These are phyloP conservation scores for Trametes polyzona DNA, from an alignment of 1,284 basidiomycete species.

Conservation along the genomic window DNA sequence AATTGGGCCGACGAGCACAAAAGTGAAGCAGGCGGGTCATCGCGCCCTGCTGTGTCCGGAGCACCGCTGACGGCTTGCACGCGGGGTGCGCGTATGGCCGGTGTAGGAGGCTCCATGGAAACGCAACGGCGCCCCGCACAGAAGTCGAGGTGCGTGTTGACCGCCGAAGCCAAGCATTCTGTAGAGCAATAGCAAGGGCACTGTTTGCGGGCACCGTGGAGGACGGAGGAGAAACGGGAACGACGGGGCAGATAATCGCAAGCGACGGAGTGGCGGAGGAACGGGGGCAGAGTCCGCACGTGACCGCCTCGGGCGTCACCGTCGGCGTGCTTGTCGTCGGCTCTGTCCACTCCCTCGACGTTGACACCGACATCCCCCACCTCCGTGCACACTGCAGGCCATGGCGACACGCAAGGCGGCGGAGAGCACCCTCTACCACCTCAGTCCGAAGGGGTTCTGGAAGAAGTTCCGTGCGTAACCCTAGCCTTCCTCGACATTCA, in stretches of 20 bases:
- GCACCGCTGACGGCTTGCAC: neutral
- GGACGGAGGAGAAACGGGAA: conserved; percentile 1
- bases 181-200: conserved; percentile 5
- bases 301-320: conserved; percentile 20
- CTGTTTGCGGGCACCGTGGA: conserved; percentile 5
- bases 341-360: neutral
- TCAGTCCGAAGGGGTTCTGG: conserved; percentile 89
- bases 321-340: conserved; percentile 7
- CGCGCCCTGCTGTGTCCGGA: neutral
- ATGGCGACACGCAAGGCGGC: conserved; percentile 79
- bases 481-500: neutral
- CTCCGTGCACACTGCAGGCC: conserved; percentile 19
- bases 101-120: neutral
- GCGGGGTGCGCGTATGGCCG: neutral
- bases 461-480: conserved; percentile 84
- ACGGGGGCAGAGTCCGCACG: conserved; percentile 19
- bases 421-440: conserved; percentile 87
- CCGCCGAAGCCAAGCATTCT: neutral
- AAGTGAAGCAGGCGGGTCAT: neutral
- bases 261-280: neutral
- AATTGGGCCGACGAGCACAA: neutral
- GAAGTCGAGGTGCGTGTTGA: neutral
- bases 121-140: neutral
- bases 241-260: neutral
- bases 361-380: conserved; percentile 22